These are phyloP conservation scores for Podosphaera xanthii DNA, from an alignment of 2,329 filamentous ascomycete genomes.

Conservation along the genomic window DNA sequence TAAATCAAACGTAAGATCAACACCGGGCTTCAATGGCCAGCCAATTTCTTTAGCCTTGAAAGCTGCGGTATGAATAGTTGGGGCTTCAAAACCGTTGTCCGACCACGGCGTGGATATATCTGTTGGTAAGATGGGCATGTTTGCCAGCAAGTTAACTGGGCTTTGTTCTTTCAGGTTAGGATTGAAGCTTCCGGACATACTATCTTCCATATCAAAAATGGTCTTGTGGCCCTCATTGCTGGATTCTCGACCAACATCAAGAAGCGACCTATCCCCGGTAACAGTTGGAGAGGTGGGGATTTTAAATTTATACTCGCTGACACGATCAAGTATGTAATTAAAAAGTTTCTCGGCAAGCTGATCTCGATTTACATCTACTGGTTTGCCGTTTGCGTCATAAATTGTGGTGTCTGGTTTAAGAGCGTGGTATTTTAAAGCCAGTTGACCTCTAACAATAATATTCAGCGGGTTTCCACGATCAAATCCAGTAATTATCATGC, in stretches of 20 bases:
- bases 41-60: constrained; percentile 61
- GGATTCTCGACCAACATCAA: constrained; percentile 65
- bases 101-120: constrained; percentile 50
- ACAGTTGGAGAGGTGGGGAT: constrained; percentile 44
- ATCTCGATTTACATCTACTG: constrained; percentile 61
- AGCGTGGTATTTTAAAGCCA: constrained; percentile 67
- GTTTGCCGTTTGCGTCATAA: constrained; percentile 59
- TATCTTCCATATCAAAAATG: constrained; percentile 51
- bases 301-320: constrained; percentile 76
- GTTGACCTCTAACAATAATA: constrained; percentile 70
- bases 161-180: constrained; percentile 25
- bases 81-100: constrained; percentile 46
- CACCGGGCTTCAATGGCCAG: constrained; percentile 48
- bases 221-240: constrained; percentile 44
- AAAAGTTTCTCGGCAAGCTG: constrained; percentile 74
- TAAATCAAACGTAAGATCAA: constrained; percentile 41
- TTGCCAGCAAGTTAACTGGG: constrained; percentile 20
- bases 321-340: constrained; percentile 82
- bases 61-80: constrained; percentile 48
- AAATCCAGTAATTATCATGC: constrained; percentile 95
- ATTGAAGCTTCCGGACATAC: constrained; percentile 29
- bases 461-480: constrained; percentile 88
- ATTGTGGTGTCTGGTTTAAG: constrained; percentile 64
- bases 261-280: constrained; percentile 60
- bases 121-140: constrained; percentile 21